Percentiles rank a stretch among this genome's conserved stretches.
These are phyloP conservation scores for Pythium dissimile DNA, from an alignment of 352 stramenopile species.

Conservation along the genomic window DNA sequence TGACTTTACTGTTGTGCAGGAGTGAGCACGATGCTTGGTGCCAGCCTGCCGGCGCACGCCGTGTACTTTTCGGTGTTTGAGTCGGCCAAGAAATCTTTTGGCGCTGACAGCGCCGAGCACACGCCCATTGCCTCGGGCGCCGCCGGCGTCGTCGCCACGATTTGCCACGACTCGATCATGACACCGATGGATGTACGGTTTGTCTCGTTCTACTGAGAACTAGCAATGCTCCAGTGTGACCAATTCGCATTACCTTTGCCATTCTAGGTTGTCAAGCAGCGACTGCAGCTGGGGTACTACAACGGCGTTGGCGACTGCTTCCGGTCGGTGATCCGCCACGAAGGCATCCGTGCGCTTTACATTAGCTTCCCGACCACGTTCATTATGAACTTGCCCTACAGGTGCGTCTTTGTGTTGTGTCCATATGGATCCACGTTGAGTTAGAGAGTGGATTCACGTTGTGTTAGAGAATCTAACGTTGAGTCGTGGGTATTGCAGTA, in stretches of 20 bases:
- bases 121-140: conserved; percentile 78
- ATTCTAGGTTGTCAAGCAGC: conserved; percentile 97
- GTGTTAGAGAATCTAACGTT: neutral
- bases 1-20: conserved; percentile 19
- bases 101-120: conserved; percentile 62
- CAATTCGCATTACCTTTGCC: too few relatives aligned
- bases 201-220: neutral
- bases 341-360: conserved; percentile 85
- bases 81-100: conserved; percentile 75
- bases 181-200: conserved; percentile 94
- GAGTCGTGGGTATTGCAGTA: conserved; percentile 38
- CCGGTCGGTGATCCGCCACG: conserved; percentile 69
- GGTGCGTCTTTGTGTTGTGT: conserved; percentile 35
- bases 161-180: conserved; percentile 98
- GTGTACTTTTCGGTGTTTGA: conserved; percentile 95
- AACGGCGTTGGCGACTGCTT: conserved; percentile 89
- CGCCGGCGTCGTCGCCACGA: conserved; percentile 91
- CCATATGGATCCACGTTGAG: too few relatives aligned
- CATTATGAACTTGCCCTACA: conserved; percentile 98
- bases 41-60: conserved; percentile 96
- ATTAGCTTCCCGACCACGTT: conserved; percentile 97
- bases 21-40: conserved; percentile 96
- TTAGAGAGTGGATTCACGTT: too few relatives aligned
- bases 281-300: conserved; percentile 99
- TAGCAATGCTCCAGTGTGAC: too few relatives aligned